Evolutionary conservation across 257 asterid genomes (phyloP), one percentile per base, ranked within the genome.

Genomic region (Echium plantagineum): DNA sequence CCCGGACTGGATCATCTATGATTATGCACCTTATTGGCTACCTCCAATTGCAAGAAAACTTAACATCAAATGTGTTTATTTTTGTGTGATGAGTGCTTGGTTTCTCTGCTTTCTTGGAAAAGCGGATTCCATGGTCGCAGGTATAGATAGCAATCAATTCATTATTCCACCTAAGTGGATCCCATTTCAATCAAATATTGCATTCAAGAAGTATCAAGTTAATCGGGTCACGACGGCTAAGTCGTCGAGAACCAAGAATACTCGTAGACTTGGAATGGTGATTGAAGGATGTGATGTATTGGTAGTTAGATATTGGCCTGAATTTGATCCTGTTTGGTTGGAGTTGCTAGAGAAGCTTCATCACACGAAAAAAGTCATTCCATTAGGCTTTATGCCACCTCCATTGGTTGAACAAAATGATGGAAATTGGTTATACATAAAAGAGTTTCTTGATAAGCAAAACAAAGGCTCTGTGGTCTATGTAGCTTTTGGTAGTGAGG

Each of bases 1-100:
- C 16, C 1, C 62, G 0, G 62, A 58, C 13, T 58, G 62, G 62
- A 58, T 58, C 49, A 58, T 58, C 0, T 58, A 30, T 17, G 62
- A 58, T 26, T 58, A 28, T 28, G 62, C 62, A 5, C 62, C 62
- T 58, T n/a, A n/a, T n/a, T n/a, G n/a, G n/a, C n/a, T n/a, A n/a
- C n/a, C n/a, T n/a, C n/a, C n/a, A n/a, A n/a, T 28, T 58, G 49
- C 49, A 6, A 19, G n/a, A 20, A 58, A 6, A 21, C 62, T 58
- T 3, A 35, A 35, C 21, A 58, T 58, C 49, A 26, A 28, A 58
- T 26, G 48, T 16, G 62, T 20, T 28, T 8, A 24, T 10, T 30
- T 58, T 4, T 59, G 8, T 20, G 24, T 60, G 24, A 15, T 60
- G 52, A 60, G 49, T 20, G 53, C 63, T 2, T 60, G 63, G 63